Base-by-base conservation (phyloP, 768 basidiomycete genomes). In the Rhodosporidiobolus odoratus region DNA sequence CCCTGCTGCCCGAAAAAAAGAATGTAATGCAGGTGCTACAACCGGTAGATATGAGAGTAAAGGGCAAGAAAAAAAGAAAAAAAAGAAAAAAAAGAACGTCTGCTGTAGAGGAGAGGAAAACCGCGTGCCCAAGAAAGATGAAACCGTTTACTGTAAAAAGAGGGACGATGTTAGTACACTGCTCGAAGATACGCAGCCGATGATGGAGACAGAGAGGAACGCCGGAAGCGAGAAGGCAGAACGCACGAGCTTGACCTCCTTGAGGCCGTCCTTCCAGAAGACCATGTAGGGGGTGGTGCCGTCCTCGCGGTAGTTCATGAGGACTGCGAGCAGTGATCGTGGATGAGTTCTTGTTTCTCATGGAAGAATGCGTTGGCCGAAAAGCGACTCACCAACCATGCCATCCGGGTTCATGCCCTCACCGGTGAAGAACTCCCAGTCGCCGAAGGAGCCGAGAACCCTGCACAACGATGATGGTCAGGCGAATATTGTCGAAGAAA, bases 201-300 rank as follows among this genome's bases (percentile, higher is more conserved):
- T 32, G 13, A 53, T n/a, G 32, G 30, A 9, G 21, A 32, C 52
- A 50, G 23, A 8, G 21, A 23, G 48, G 9, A n/a, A n/a, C 9
- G 30, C 10, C 27, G 27, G 52, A 19, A 53, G 37, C 9, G 12
- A 23, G 54, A 25, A 35, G 32, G 54, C 4, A 21, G 38, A 19
- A 57, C 43, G 53, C 25, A 65, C 41, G 59, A 76, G 52, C 71
- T 77, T 77, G 64, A 80, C 79, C 80, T 86, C 84, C 82, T 93
- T 91, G 75, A 93, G 80, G 47, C 96, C 95, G 81, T 97, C 86
- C 82, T 90, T 95, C 94, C 94, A 97, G 59, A 66, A 53, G 43
- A 68, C 27, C 50, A 58, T 38, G 53, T 69, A 43, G 74, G 66
- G 65, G 70, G 70, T 81, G 67, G 73, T 71, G 56, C 81, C 81